Evolutionary conservation across 2,329 filamentous ascomycete genomes (phyloP), one percentile per base, ranked within the genome.

Genomic region (Alternaria sp.): DNA sequence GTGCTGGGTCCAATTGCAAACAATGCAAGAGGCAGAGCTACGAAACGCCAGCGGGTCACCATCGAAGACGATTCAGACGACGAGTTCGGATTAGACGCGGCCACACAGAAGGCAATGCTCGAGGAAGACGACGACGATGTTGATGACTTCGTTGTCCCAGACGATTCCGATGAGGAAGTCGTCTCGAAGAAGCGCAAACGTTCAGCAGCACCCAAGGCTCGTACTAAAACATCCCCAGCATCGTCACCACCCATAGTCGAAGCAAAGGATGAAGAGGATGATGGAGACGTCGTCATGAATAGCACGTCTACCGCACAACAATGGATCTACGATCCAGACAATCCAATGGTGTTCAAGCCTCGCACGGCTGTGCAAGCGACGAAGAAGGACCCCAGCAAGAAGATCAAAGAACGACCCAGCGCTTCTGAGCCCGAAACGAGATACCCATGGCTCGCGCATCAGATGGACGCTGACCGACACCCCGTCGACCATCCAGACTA

Each of bases 371-470:
- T 70, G 51, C 65, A 75, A 18, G 50, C 47, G 71, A 79, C 61
- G 30, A 80, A 80, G 60, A 80, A 80, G 55, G 63, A 71, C 45
- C 68, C 68, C 8, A 69, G 61, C 21, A 74, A 73, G 54, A 69
- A 73, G 44, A 75, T 75, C 56, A 85, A 85, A 71, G 76, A 80
- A 69, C 97, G 96, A 77, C 92, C 93, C 5, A 89, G 94, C 75
- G 89, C 88, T 28, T 91, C 88, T 41, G 94, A 97, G 49, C 94
- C 94, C 1, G 93, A 96, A 67, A 86, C 95, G 60, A 87, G 96
- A 64, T 96, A 99, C 75, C 82, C 92, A 12, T 99, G 96, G 96
- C 86, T 99, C 58, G 94, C 93, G 55, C 90, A 94, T 64, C 87
- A 96, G 61, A 84, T 87, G 70, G 96, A 99, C 78, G 93, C 93